Conservation (phyloP, 441 rosid genomes). For the Rhodomyrtus psidioides region DNA sequence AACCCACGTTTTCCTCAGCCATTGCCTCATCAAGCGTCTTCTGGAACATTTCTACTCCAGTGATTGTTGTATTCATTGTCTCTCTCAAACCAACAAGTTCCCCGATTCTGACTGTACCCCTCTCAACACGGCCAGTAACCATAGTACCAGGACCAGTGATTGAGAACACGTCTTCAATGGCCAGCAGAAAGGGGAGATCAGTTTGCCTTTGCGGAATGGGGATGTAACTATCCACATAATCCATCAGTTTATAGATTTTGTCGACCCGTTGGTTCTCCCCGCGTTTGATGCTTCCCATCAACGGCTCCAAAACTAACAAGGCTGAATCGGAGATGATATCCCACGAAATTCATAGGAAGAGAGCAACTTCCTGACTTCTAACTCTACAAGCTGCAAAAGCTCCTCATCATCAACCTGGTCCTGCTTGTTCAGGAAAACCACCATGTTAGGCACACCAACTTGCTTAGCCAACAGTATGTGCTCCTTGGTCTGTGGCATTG, state of each 20-base stretch:
- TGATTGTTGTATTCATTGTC: conserved; percentile 65
- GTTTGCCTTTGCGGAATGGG: conserved; percentile 86
- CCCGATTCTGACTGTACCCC: conserved; percentile 75
- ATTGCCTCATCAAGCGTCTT: conserved; percentile 84
- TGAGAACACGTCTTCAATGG: conserved; percentile 89
- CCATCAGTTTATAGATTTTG: conserved; percentile 92
- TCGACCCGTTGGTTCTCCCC: conserved; percentile 94
- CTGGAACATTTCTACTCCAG: conserved; percentile 98
- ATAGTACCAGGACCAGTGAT: conserved; percentile 97
- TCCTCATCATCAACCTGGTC: conserved; percentile 18
- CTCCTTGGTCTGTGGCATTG: no score
- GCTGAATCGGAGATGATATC: conserved; percentile 12
- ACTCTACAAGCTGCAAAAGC: conserved; percentile 12
- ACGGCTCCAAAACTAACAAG: conserved; percentile 11
- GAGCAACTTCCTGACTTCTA: conserved; percentile 12
- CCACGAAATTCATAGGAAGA: conserved; percentile 12
- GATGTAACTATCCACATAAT: conserved; percentile 80
- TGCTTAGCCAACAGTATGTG: no score
- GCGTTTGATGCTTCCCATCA: conserved; percentile 32
- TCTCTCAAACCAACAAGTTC: conserved; percentile 85
- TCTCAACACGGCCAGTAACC: conserved; percentile 91
- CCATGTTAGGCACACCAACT: no score
- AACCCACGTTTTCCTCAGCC: conserved; percentile 94
- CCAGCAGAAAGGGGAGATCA: conserved; percentile 87
- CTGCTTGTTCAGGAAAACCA: conserved; percentile 14